phyloP scores from a whole-genome alignment of 257 asterid species.

The Rehmannia glutinosa region DNA sequence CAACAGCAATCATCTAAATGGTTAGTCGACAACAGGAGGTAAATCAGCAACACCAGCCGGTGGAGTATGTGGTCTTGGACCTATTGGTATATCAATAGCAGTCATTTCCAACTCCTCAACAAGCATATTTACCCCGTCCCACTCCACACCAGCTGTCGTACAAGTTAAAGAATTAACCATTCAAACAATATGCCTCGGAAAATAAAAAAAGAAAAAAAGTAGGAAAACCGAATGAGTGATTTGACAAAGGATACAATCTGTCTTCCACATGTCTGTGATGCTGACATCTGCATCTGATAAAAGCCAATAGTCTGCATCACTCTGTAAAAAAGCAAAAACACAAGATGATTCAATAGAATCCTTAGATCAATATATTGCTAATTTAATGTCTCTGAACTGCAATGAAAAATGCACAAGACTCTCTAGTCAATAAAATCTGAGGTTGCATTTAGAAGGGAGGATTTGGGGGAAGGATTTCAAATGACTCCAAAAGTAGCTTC shows the following conservation, averaged over 20 bases:
- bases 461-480: no score
- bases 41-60: slow-evolving; percentile 33
- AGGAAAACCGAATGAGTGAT: background rate
- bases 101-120: slow-evolving; percentile 41
- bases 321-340: slow-evolving; percentile 33
- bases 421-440: background rate
- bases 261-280: slow-evolving; percentile 77
- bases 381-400: background rate
- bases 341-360: background rate
- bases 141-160: slow-evolving; percentile 37
- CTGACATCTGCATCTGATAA: slow-evolving; percentile 63
- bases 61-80: slow-evolving; percentile 36
- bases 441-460: no score
- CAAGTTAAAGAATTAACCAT: slow-evolving; percentile 13
- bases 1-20: slow-evolving; percentile 38
- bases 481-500: no score
- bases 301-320: slow-evolving; percentile 76
- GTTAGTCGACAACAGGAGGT: slow-evolving; percentile 29
- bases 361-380: background rate
- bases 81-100: slow-evolving; percentile 28
- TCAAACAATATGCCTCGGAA: background rate
- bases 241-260: slow-evolving; percentile 44
- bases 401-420: background rate
- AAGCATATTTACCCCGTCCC: slow-evolving; percentile 44
- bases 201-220: no score